Conservation (phyloP, 129 eudicot species). For the Deinandra increscens region DNA sequence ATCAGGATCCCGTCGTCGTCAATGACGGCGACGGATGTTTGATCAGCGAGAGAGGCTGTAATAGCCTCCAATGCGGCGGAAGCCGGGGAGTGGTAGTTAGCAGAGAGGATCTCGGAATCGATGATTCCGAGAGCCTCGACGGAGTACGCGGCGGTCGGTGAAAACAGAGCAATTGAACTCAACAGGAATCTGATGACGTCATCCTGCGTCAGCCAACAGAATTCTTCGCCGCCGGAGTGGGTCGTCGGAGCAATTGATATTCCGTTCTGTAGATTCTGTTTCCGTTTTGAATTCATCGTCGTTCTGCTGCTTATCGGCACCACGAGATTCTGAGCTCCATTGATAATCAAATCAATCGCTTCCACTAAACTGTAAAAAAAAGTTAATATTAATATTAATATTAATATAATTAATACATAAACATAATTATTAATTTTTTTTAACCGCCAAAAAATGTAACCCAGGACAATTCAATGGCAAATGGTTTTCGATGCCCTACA, state of each 20-base stretch:
- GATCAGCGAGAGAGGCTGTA: slow-evolving; percentile 33
- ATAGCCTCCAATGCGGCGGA: slow-evolving; percentile 43
- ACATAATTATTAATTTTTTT: too few species aligned
- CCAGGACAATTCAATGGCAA: too few species aligned
- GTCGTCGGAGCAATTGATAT: slow-evolving; percentile 32
- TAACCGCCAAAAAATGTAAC: too few species aligned
- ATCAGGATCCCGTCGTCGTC: slow-evolving; percentile 56
- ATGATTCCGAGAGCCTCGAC: slow-evolving; percentile 59
- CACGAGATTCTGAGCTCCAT: slow-evolving; percentile 79
- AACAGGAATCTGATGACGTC: slow-evolving; percentile 70
- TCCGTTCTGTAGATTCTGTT: slow-evolving; percentile 24
- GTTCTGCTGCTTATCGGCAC: slow-evolving; percentile 57
- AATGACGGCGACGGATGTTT: slow-evolving; percentile 72
- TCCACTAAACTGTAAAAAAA: slow-evolving; percentile 71
- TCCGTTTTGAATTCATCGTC: slow-evolving; percentile 32
- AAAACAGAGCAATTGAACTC: slow-evolving; percentile 66
- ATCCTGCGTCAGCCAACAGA: slow-evolving; percentile 84
- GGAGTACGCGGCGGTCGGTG: slow-evolving; percentile 53
- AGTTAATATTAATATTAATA: too few species aligned
- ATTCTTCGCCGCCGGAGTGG: slow-evolving; percentile 54
- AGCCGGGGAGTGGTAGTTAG: slow-evolving; percentile 59
- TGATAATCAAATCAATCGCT: slow-evolving; percentile 68
- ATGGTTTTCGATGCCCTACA: too few species aligned
- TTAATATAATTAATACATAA: too few species aligned
- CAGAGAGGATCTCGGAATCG: slow-evolving; percentile 37